phyloP scores from a whole-genome alignment of 202 grass and related monocot species.

The Carex arenaria region DNA sequence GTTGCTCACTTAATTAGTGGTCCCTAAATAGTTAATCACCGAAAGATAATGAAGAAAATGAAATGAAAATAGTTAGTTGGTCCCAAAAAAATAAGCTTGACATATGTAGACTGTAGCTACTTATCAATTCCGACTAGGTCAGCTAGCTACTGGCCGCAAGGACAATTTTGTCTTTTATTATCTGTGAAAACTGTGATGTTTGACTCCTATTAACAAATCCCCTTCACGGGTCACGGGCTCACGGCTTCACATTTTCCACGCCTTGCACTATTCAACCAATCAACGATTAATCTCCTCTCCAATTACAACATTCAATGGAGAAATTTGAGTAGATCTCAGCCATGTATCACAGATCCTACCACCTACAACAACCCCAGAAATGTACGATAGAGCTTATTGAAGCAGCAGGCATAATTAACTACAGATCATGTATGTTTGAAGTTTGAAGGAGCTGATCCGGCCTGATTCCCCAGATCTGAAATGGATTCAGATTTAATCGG shows the following conservation, averaged over 20 bases:
- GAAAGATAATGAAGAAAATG: too few relatives aligned
- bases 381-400: too few relatives aligned
- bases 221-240: too few relatives aligned
- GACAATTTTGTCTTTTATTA: background rate
- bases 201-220: background rate
- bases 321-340: background rate
- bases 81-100: too few relatives aligned
- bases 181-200: too few relatives aligned
- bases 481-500: background rate
- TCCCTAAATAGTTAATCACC: too few relatives aligned
- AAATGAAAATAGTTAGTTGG: too few relatives aligned
- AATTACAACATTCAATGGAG: background rate
- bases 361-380: background rate
- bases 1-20: too few relatives aligned
- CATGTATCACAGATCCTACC: background rate
- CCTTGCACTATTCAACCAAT: background rate
- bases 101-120: background rate
- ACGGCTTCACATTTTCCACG: background rate
- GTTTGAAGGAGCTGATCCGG: background rate
- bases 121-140: background rate
- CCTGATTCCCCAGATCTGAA: background rate
- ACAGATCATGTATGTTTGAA: too few relatives aligned
- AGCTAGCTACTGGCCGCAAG: background rate
- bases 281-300: too few relatives aligned
- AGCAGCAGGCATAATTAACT: too few relatives aligned